Evolutionary conservation across 768 basidiomycete genomes (phyloP).

Genomic region (Pisolithus sp.): DNA sequence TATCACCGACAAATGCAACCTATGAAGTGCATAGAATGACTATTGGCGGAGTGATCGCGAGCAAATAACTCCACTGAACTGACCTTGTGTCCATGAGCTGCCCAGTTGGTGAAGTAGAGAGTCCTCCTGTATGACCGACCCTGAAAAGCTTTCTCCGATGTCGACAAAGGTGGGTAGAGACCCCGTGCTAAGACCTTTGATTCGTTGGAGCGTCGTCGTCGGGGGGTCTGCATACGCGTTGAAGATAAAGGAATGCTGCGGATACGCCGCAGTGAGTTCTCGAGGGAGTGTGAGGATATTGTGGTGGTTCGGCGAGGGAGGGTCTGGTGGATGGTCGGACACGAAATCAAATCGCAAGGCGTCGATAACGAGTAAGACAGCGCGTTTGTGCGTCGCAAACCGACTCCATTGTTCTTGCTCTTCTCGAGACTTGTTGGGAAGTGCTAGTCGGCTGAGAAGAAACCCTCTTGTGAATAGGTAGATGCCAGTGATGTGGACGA

Average conservation of each 20-base stretch:
- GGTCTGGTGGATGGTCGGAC: constrained; percentile 52
- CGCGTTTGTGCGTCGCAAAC: constrained; percentile 65
- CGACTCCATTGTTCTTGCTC: constrained; percentile 38
- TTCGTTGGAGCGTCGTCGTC: constrained; percentile 88
- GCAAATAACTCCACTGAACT: not conserved
- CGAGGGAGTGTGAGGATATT: constrained; percentile 74
- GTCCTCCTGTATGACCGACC: constrained; percentile 80
- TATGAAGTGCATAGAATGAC: constrained; percentile 6
- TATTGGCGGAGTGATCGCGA: too few species aligned
- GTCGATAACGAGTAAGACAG: constrained; percentile 85
- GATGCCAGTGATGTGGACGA: constrained; percentile 71
- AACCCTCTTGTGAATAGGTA: constrained; percentile 92
- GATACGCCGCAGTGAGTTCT: constrained; percentile 57
- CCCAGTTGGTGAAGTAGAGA: constrained; percentile 73
- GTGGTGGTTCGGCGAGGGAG: constrained; percentile 68
- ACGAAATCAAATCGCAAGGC: constrained; percentile 93
- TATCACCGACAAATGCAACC: constrained; percentile 91
- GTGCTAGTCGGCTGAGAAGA: constrained; percentile 62
- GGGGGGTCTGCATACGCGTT: constrained; percentile 92
- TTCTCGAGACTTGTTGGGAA: constrained; percentile 38
- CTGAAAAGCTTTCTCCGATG: constrained; percentile 89
- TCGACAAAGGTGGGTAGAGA: constrained; percentile 95
- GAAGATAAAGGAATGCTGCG: constrained; percentile 76
- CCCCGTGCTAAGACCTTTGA: constrained; percentile 93
- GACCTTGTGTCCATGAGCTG: constrained; percentile 55